Evolutionary conservation across 2,329 filamentous ascomycete species (phyloP).

Genomic region (Trichoderma sp.): DNA sequence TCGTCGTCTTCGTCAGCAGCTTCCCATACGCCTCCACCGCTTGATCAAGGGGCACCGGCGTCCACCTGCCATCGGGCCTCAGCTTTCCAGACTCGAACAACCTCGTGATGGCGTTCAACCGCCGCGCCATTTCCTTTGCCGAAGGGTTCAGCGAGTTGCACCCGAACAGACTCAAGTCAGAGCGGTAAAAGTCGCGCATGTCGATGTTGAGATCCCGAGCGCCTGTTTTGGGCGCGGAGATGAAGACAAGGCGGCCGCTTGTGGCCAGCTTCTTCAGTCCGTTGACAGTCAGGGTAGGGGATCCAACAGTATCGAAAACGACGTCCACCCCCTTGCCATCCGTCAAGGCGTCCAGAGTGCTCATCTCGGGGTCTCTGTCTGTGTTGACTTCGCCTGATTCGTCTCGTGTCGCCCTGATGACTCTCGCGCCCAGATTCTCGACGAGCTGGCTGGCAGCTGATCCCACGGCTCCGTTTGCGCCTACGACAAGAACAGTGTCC

Average conservation of each 20-base stretch:
- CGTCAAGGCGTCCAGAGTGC: constrained; percentile 9
- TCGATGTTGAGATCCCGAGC: constrained; percentile 18
- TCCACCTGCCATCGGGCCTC: constrained; percentile 11
- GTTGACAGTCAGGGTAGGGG: not conserved
- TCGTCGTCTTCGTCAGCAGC: constrained; percentile 4
- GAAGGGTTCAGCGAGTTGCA: constrained; percentile 28
- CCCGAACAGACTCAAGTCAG: constrained; percentile 24
- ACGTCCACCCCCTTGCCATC: constrained; percentile 18
- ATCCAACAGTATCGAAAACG: constrained; percentile 22
- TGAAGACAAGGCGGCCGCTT: constrained; percentile 18
- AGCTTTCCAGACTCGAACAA: constrained; percentile 19
- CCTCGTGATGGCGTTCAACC: constrained; percentile 4
- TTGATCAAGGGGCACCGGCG: constrained; percentile 6
- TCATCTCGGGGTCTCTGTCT: constrained; percentile 16
- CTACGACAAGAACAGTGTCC: constrained; percentile 22
- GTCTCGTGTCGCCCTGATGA: constrained; percentile 23
- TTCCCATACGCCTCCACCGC: constrained; percentile 18
- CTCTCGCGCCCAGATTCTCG: constrained; percentile 2
- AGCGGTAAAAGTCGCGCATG: constrained; percentile 27
- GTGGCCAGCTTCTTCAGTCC: constrained; percentile 16
- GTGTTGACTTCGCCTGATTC: constrained; percentile 15
- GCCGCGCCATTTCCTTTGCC: constrained; percentile 21
- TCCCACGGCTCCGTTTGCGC: constrained; percentile 20
- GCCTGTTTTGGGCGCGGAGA: constrained; percentile 19
- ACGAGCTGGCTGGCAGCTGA: constrained; percentile 20